Evolutionary conservation across 805 yeast species (phyloP).

Genomic region (Hermanozyma aechmeae): DNA sequence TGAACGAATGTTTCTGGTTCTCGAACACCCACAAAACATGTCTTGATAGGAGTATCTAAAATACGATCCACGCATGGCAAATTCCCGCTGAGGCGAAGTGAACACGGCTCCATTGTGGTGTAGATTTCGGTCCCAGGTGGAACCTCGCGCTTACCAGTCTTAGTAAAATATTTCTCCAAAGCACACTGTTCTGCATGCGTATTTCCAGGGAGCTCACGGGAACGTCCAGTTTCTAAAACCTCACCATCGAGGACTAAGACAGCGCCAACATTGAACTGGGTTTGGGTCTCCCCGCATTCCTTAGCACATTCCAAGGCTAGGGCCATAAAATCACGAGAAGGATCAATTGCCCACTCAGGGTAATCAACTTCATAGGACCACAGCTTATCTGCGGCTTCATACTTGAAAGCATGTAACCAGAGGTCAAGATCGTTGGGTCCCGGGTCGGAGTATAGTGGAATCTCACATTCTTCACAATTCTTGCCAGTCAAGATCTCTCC

Average conservation of each 20-base stretch:
- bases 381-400: constrained; percentile 44
- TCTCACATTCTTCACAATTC: constrained; percentile 56
- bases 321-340: constrained; percentile 56
- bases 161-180: constrained; percentile 54
- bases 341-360: constrained; percentile 75
- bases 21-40: constrained; percentile 84
- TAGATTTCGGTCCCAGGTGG: constrained; percentile 77
- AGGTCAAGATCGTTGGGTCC: constrained; percentile 78
- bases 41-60: constrained; percentile 43
- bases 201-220: constrained; percentile 87
- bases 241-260: constrained; percentile 54
- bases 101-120: constrained; percentile 98
- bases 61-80: constrained; percentile 81
- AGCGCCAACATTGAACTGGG: constrained; percentile 95
- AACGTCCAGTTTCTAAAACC: constrained; percentile 73
- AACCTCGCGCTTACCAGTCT: constrained; percentile 28
- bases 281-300: constrained; percentile 70
- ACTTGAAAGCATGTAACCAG: constrained; percentile 87
- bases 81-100: constrained; percentile 81
- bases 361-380: constrained; percentile 73
- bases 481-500: constrained; percentile 64
- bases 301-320: constrained; percentile 70
- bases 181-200: constrained; percentile 98
- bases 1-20: constrained; percentile 89
- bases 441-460: constrained; percentile 77